Base-by-base conservation (phyloP, 2,329 filamentous ascomycete genomes). In the Conoideocrella luteorostrata region DNA sequence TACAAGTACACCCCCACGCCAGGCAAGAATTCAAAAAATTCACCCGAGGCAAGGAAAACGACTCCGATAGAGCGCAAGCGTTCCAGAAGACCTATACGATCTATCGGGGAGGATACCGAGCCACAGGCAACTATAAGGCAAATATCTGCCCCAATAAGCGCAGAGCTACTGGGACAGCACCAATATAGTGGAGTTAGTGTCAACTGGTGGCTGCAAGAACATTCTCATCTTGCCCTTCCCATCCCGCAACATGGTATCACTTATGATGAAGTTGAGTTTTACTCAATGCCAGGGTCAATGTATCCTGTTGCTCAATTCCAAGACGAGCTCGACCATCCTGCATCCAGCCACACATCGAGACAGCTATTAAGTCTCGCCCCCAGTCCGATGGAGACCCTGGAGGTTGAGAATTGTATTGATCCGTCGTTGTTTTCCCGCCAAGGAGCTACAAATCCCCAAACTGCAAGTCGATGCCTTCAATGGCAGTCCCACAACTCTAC, bases 1-100 rank as follows among this genome's bases (percentile, higher is more conserved):
- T 98, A 97, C 72, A 97, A 95, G 65, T 98, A 97, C 67, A 85
- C 86, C 2, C 91, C 91, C 2, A 83, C 84, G 55, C 95, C 93
- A 22, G 65, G 67, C 36, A 71, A 71, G 50, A 68, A 66, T 49
- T 34, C 49, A 26, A 64, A 52, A 41, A 24, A 15, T 26, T 35
- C 46, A 22, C 17, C 39, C 4, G 35, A 39, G 37, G 38, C 42
- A 13, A 49, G 20, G 32, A 49, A 28, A 22, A 23, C 40, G 9
- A 40, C 4, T 7, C 18, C 18, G 33, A n/a, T 29, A 15, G 50
- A 52, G 66, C 23, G 61, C 65, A 5, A 71, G 68, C 11, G 71
- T 72, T 28, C 59, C 70, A 39, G 70, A 71, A n/a, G 66, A 68
- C 29, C 28, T 22, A 18, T 34, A 18, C 24, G 22, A 68, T 30